Percentiles rank a stretch among this genome's conserved stretches.
These are phyloP conservation scores for Hirsutella thompsonii DNA, from an alignment of 2,329 filamentous ascomycete species.

Conservation along the genomic window DNA sequence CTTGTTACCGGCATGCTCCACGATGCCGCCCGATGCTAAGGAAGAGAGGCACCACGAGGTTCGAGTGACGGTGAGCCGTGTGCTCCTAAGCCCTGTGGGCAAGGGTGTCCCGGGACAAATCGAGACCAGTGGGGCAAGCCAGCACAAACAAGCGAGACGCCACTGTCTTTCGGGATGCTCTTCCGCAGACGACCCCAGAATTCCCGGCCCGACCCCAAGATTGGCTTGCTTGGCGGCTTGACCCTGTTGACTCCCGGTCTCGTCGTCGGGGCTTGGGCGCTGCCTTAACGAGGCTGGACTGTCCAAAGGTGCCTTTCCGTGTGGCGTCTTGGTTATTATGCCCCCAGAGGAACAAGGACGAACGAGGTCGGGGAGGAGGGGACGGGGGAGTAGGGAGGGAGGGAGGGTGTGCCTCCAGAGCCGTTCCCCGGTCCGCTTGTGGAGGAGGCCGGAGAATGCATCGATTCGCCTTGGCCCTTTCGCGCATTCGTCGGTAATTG, in stretches of 20 bases:
- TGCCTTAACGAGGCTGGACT: background rate
- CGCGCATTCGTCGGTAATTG: conserved; percentile 7
- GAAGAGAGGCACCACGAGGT: too few relatives aligned
- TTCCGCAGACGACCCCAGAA: background rate
- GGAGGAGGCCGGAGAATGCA: conserved; percentile 5
- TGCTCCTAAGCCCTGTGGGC: too few relatives aligned
- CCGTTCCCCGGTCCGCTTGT: background rate
- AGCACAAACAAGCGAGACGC: conserved; percentile 1
- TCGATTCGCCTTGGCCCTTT: conserved; percentile 4
- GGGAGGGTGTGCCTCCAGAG: conserved; percentile 2
- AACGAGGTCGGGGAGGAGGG: too few relatives aligned
- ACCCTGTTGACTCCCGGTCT: background rate
- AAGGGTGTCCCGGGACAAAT: too few relatives aligned
- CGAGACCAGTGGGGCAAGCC: too few relatives aligned
- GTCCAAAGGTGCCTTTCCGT: conserved; percentile 2
- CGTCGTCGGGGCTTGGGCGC: background rate
- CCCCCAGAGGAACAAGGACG: too few relatives aligned
- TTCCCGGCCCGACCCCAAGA: background rate
- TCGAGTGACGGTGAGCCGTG: too few relatives aligned
- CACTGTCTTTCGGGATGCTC: background rate
- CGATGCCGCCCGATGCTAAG: too few relatives aligned
- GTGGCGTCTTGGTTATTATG: conserved; percentile 3
- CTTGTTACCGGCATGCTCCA: too few relatives aligned
- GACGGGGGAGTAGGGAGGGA: background rate
- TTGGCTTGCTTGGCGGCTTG: background rate